Conservation (phyloP, 2,329 filamentous ascomycete species). For the Phyllosticta citriasiana region DNA sequence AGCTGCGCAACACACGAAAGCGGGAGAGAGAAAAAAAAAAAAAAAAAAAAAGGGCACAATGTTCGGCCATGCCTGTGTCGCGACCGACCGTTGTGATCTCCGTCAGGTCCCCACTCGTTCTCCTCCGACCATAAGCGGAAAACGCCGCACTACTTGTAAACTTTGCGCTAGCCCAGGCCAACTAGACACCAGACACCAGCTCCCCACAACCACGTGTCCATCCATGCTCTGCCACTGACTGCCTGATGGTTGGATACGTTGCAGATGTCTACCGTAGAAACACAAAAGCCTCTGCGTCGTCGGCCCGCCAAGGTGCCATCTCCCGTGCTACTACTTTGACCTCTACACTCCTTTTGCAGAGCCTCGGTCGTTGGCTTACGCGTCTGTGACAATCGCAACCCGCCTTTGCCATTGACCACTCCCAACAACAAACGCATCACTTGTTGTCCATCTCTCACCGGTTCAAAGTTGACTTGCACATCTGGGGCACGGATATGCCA, state of each 20-base stretch:
- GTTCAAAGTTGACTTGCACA: background rate
- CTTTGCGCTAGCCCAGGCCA: background rate
- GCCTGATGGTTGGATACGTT: background rate
- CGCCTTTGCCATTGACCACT: no score
- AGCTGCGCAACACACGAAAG: no score
- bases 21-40: background rate
- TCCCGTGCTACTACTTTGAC: background rate
- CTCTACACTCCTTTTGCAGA: background rate
- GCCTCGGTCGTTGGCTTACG: background rate
- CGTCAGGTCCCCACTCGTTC: background rate
- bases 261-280: background rate
- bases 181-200: background rate
- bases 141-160: background rate
- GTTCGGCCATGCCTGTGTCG: background rate
- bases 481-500: background rate
- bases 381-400: background rate
- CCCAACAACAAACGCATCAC: background rate
- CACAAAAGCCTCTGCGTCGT: background rate
- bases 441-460: background rate
- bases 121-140: background rate
- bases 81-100: background rate
- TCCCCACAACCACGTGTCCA: background rate
- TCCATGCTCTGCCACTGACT: background rate
- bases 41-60: background rate
- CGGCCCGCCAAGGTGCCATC: background rate